phyloP scores from a whole-genome alignment of 176 grass and related monocot genomes.

The Ensete ventricosum region DNA sequence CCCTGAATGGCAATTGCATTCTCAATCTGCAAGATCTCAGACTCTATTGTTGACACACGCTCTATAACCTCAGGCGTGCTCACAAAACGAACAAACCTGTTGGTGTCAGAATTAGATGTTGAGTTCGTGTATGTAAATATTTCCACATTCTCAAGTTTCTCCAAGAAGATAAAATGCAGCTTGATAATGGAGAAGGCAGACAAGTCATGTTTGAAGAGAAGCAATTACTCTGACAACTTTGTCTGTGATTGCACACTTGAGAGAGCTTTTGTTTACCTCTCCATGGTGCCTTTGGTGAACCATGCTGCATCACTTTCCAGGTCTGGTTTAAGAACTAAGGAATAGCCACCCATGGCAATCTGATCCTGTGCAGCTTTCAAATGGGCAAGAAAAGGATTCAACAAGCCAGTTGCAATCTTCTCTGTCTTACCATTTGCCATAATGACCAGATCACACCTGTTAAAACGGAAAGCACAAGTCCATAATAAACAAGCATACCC shows the following conservation, averaged over 20 bases:
- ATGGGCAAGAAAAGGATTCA: conserved; percentile 78
- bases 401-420: conserved; percentile 81
- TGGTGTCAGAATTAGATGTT: not conserved
- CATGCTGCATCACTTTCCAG: conserved; percentile 31
- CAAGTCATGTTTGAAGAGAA: not conserved
- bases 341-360: conserved; percentile 82
- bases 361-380: conserved; percentile 78
- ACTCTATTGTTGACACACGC: conserved; percentile 80
- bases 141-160: not conserved
- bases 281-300: conserved; percentile 73
- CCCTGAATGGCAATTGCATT: conserved; percentile 83
- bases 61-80: conserved; percentile 94
- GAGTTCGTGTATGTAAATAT: not conserved
- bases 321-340: conserved; percentile 66
- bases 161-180: not conserved
- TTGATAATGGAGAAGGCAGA: not conserved
- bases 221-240: not conserved
- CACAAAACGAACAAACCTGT: conserved; percentile 89
- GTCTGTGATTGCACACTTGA: conserved; percentile 6
- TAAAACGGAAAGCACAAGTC: conserved; percentile 10
- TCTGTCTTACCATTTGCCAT: conserved; percentile 65
- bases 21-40: conserved; percentile 91
- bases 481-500: not conserved
- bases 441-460: conserved; percentile 90
- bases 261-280: conserved; percentile 47